A percentile compares a stretch with the other conserved stretches of the same genome.
Evolutionary conservation across 768 basidiomycete genomes (phyloP).

Genomic region (Leccinellum luteum): DNA sequence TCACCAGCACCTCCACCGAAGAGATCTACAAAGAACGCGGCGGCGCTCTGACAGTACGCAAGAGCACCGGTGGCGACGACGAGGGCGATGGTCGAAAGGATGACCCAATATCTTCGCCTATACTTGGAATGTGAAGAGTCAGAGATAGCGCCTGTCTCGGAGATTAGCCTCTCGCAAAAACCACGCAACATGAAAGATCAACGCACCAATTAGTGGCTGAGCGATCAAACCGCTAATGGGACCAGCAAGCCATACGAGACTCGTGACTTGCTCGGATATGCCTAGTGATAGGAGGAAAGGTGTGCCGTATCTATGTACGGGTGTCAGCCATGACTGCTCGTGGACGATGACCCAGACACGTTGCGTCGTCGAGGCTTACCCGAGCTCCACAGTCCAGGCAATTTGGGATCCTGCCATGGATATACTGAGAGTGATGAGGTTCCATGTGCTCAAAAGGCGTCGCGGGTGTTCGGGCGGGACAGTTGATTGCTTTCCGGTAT

Average conservation of each 20-base stretch:
- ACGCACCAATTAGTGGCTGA: constrained; percentile 93
- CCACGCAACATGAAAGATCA: background rate
- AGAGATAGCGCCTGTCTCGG: constrained; percentile 78
- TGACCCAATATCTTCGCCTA: constrained; percentile 89
- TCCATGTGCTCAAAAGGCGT: constrained; percentile 49
- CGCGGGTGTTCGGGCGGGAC: constrained; percentile 23
- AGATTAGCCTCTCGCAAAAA: constrained; percentile 3
- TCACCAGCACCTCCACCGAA: constrained; percentile 75
- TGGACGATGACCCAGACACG: background rate
- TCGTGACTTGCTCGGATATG: constrained; percentile 85
- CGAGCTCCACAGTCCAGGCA: constrained; percentile 93
- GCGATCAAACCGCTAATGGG: constrained; percentile 94
- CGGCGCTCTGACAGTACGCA: constrained; percentile 78
- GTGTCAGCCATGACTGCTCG: background rate
- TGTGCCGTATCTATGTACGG: constrained; percentile 77
- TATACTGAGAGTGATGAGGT: constrained; percentile 78
- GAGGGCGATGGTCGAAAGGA: constrained; percentile 81
- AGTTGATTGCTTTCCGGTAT: constrained; percentile 24
- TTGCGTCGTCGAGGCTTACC: constrained; percentile 47
- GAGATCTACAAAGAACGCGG: constrained; percentile 72
- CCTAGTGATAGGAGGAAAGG: constrained; percentile 83
- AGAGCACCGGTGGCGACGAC: constrained; percentile 73
- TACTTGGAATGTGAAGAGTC: constrained; percentile 91
- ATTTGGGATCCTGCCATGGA: constrained; percentile 96
- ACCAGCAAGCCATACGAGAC: constrained; percentile 93